These are phyloP conservation scores for Ceratobasidium sp. DNA, from an alignment of 1,284 basidiomycete species.

Conservation along the genomic window DNA sequence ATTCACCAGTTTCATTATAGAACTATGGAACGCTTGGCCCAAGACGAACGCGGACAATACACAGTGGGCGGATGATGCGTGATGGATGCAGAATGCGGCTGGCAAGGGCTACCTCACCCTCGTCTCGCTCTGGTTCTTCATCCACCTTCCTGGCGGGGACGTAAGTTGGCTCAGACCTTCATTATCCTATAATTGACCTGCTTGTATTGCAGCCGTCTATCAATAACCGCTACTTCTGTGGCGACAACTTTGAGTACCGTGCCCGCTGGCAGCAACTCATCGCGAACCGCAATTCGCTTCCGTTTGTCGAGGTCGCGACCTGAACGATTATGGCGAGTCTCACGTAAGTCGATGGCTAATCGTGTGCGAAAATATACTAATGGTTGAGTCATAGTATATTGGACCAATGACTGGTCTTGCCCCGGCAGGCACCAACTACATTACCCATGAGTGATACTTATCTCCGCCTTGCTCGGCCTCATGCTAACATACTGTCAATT, in stretches of 20 bases:
- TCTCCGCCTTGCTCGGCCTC: neutral
- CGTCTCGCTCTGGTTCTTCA: constrained; percentile 59
- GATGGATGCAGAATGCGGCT: constrained; percentile 55
- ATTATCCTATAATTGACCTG: neutral
- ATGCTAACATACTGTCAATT: neutral
- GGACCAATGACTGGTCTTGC: constrained; percentile 36
- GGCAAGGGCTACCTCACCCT: constrained; percentile 59
- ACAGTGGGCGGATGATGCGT: constrained; percentile 39
- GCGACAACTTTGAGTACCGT: constrained; percentile 59
- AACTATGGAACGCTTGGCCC: constrained; percentile 49
- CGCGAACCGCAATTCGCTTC: constrained; percentile 54
- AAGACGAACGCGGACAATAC: constrained; percentile 54
- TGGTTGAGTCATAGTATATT: constrained; percentile 39
- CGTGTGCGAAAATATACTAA: constrained; percentile 22
- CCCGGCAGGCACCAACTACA: neutral
- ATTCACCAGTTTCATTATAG: neutral
- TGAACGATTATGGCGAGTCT: constrained; percentile 50
- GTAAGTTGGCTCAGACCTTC: neutral
- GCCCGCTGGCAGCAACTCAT: constrained; percentile 59
- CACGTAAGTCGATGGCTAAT: constrained; percentile 54
- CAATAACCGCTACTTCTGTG: constrained; percentile 61
- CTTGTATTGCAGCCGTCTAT: neutral
- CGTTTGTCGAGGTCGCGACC: constrained; percentile 57
- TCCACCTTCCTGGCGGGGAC: constrained; percentile 56
- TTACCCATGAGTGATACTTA: constrained; percentile 52